Conservation (phyloP, 2,329 filamentous ascomycete species). For the Calcarisporium arbuscula region DNA sequence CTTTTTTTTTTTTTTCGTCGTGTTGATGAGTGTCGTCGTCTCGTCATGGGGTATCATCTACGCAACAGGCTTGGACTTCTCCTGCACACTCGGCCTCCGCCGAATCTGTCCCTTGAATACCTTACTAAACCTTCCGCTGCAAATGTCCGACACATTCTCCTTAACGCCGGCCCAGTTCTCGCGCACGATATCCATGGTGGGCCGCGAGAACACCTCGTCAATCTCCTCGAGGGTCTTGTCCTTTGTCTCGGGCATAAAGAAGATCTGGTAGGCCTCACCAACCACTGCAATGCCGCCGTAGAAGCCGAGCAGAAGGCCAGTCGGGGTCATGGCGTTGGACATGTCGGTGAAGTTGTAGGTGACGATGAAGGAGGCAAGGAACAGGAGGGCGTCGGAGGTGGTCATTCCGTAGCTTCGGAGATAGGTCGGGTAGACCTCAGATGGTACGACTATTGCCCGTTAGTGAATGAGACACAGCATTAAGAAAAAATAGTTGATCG, state of each 20-base stretch:
- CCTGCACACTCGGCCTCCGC: slow-evolving; percentile 9
- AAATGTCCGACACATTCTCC: slow-evolving; percentile 21
- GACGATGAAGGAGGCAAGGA: slow-evolving; percentile 65
- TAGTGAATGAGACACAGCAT: neutral
- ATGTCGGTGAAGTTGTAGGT: slow-evolving; percentile 71
- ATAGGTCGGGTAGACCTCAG: slow-evolving; percentile 68
- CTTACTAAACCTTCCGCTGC: slow-evolving; percentile 15
- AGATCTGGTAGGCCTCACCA: slow-evolving; percentile 64
- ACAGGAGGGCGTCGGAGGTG: slow-evolving; percentile 59
- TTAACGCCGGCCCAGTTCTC: slow-evolving; percentile 43
- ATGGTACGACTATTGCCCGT: slow-evolving; percentile 43
- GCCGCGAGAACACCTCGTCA: slow-evolving; percentile 58
- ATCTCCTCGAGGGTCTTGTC: slow-evolving; percentile 64
- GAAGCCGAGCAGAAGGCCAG: slow-evolving; percentile 62
- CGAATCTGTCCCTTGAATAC: slow-evolving; percentile 16
- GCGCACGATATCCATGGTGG: slow-evolving; percentile 55
- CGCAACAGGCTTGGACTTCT: slow-evolving; percentile 5
- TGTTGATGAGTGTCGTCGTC: no score
- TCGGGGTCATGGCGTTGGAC: slow-evolving; percentile 60
- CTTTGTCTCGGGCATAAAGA: slow-evolving; percentile 74
- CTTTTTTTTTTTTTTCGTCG: no score
- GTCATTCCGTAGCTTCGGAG: slow-evolving; percentile 70
- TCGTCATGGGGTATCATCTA: no score
- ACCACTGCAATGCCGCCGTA: slow-evolving; percentile 67
- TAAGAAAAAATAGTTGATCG: neutral